phyloP scores from a whole-genome alignment of 2,329 filamentous ascomycete species.

The Blastomyces emzantsi region DNA sequence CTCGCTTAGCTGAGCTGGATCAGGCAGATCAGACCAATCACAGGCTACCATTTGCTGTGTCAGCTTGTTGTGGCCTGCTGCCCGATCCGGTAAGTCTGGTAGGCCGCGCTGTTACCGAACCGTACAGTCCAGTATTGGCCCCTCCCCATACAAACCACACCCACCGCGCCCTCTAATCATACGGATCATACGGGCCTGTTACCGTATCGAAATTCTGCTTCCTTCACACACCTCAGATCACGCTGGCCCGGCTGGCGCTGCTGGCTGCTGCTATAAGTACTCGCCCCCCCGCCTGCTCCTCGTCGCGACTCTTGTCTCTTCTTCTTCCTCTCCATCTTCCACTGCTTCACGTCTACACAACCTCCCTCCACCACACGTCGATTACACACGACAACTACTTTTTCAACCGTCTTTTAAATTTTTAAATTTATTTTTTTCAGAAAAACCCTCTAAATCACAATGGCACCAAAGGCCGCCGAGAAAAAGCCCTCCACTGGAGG shows the following conservation, averaged over 20 bases:
- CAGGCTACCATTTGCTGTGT: constrained; percentile 12
- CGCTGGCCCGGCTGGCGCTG: constrained; percentile 28
- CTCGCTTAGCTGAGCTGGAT: constrained; percentile 16
- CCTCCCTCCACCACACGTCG: constrained; percentile 2
- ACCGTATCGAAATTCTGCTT: constrained; percentile 41
- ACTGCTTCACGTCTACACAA: constrained; percentile 23
- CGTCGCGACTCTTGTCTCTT: constrained; percentile 25
- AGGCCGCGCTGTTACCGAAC: constrained; percentile 6
- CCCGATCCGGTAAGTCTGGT: constrained; percentile 13
- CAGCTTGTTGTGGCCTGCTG: constrained; percentile 13
- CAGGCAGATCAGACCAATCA: constrained; percentile 33
- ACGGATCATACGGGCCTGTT: constrained; percentile 36
- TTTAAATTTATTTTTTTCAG: too few species aligned
- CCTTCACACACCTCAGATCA: constrained; percentile 38
- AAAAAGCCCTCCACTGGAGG: constrained; percentile 93
- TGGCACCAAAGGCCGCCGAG: constrained; percentile 96
- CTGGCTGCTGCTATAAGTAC: constrained; percentile 35
- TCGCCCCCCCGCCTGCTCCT: constrained; percentile 32
- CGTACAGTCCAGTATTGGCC: constrained; percentile 8
- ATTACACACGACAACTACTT: not conserved
- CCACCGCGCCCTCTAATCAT: constrained; percentile 29
- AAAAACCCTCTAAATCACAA: constrained; percentile 41
- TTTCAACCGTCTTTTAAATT: constrained; percentile 15
- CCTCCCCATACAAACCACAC: not conserved
- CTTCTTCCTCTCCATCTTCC: constrained; percentile 21